Base-by-base conservation (phyloP, 164 flowering plant genomes). In the Hamamelis virginiana region DNA sequence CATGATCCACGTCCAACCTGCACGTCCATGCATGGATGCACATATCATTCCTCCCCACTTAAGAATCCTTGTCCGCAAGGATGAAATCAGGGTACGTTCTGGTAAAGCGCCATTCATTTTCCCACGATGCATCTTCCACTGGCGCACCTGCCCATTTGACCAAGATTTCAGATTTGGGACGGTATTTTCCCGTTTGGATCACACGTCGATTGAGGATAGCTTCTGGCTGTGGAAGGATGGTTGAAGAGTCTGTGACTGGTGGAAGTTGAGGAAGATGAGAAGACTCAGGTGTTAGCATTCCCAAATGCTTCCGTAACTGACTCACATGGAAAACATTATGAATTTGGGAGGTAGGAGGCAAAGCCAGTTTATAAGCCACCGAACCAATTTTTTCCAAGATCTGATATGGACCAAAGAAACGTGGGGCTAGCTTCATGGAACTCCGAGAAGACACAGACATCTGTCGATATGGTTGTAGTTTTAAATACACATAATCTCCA, bases 241-340 rank as follows among this genome's bases (percentile, higher is more conserved):
- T 45, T 11, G 25, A 61, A 61, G 45, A 22, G 45, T 63, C 66
- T 27, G 66, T 44, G 27, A 63, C 33, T 1, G 18, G 66, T 26
- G 66, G 72, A 62, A 52, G 66, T 33, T 47, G 43, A 26, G 58
- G 1, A 33, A n/a, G n/a, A n/a, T n/a, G n/a, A n/a, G n/a, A n/a
- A n/a, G 71, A 59, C 9, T 22, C 26, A 0, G 57, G 57, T 25
- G 66, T n/a, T 13, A 69, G 11, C 18, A 47, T 33, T 14, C 72
- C 62, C 52, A 70, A 62, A 1, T 70, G 60, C 18, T 63, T 63
- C 0, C 38, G 0, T 28, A 70, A 53, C 28, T 62, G 13, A 63
- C 73, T 62, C 1, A 64, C 73, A 70, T 70, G 73, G 33, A 62
- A 62, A 3, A 63, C 62, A 55, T 70, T 14, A 63, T 70, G 67